phyloP scores from a whole-genome alignment of 768 basidiomycete species.

The Punctularia strigosozonata region DNA sequence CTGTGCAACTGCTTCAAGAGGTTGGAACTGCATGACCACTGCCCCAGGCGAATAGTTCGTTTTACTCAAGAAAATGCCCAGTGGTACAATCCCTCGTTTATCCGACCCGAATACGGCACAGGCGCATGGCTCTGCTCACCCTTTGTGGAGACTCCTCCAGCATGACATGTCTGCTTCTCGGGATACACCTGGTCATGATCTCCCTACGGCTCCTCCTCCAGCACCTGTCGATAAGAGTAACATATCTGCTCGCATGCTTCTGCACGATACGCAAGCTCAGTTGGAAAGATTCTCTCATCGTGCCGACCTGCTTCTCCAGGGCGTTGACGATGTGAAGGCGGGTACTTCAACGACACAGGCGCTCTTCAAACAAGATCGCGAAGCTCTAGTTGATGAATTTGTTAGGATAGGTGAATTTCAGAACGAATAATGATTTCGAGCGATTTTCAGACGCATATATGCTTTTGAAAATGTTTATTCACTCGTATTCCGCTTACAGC shows the following conservation, averaged over 20 bases:
- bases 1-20: too few species aligned
- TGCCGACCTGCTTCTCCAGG: constrained; percentile 38
- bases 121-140: too few species aligned
- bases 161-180: too few species aligned
- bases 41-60: too few species aligned
- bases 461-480: constrained; percentile 5
- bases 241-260: constrained; percentile 59
- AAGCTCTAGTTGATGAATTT: constrained; percentile 42
- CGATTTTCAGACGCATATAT: constrained; percentile 9
- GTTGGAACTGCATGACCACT: too few species aligned
- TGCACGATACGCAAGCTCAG: constrained; percentile 64
- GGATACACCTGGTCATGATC: too few species aligned
- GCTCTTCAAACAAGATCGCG: constrained; percentile 49
- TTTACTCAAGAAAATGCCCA: too few species aligned
- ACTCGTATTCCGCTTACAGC: constrained; percentile 24
- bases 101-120: too few species aligned
- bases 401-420: constrained; percentile 41
- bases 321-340: constrained; percentile 37
- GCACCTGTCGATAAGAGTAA: constrained; percentile 47
- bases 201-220: constrained; percentile 30
- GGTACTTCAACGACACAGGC: constrained; percentile 43
- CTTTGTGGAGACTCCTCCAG: too few species aligned
- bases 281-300: constrained; percentile 54
- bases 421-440: too few species aligned
- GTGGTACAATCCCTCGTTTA: too few species aligned